Evolutionary conservation across 192 early-diverging fungal species (phyloP), one percentile per base, ranked within the genome.

Genomic region (Podila horticola): DNA sequence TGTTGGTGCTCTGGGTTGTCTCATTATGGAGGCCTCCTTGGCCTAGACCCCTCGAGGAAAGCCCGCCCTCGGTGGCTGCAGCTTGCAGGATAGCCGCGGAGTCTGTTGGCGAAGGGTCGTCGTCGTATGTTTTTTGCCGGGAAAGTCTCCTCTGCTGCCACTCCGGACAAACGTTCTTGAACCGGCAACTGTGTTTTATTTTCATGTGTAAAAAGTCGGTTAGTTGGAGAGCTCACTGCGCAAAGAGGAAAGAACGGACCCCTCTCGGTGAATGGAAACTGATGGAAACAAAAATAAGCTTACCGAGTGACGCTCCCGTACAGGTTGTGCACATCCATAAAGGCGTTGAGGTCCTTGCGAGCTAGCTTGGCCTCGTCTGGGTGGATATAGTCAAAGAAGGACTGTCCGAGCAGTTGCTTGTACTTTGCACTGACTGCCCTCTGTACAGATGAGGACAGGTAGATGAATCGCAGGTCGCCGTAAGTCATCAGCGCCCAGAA

Each of bases 301-400:
- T 79, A 85, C 84, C 81, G 75, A 64, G 84, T 85, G 24, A 85
- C 71, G 34, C 79, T 83, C 57, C 79, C 75, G n/a, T 75, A 79
- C 29, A 82, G 55, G 48, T 76, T 79, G 31, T 85, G 75, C 15
- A 74, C 82, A 33, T 85, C 75, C 66, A 85, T 82, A 28, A 85
- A 85, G 28, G 72, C 72, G 24, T 75, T 72, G 5, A 85, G 69
- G 58, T 85, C 84, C 41, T 73, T 76, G 50, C 81, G 74, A 11
- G 84, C 84, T 2, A 85, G 59, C 59, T 79, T 74, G 11, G 69
- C 69, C 59, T 85, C 84, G 52, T 83, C 72, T 11, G 84, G 84
- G 61, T 83, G 84, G 58, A 85, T 79, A 41, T 85, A 85, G 38
- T 85, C 84, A 48, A 85, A 85, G 59, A 85, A 74, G 20, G 84